Percentiles rank a stretch among this genome's conserved stretches.
Conservation (phyloP, 352 stramenopile genomes). For the Pythium sp. region DNA sequence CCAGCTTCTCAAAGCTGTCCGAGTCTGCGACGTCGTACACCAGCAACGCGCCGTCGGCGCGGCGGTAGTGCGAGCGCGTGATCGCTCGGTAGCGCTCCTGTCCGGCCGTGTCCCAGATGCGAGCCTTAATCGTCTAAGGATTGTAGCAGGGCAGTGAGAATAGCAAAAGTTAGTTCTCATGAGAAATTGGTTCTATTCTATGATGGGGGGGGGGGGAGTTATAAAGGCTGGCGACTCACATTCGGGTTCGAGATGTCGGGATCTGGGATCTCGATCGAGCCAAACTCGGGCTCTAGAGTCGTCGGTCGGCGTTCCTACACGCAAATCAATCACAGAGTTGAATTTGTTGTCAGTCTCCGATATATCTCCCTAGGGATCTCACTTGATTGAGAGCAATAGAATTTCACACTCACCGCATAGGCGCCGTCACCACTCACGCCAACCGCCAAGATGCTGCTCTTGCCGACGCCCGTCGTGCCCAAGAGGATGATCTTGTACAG, state of each 20-base stretch:
- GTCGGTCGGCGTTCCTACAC: constrained; percentile 50
- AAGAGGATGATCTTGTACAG: constrained; percentile 82
- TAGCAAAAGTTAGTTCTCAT: background rate
- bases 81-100: constrained; percentile 90
- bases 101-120: constrained; percentile 89
- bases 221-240: constrained; percentile 14
- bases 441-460: constrained; percentile 73
- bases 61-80: constrained; percentile 81
- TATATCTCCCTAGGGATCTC: background rate
- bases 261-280: constrained; percentile 60
- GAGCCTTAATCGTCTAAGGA: constrained; percentile 57
- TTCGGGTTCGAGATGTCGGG: constrained; percentile 46
- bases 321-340: background rate
- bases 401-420: constrained; percentile 29
- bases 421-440: constrained; percentile 52
- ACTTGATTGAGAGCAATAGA: background rate
- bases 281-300: constrained; percentile 75
- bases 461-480: constrained; percentile 73
- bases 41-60: constrained; percentile 84
- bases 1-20: constrained; percentile 83
- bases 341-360: background rate
- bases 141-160: background rate
- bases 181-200: background rate
- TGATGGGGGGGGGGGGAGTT: background rate
- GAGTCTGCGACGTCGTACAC: constrained; percentile 91